These are phyloP conservation scores for Pythium volutum DNA, from an alignment of 352 stramenopile genomes.

Conservation along the genomic window DNA sequence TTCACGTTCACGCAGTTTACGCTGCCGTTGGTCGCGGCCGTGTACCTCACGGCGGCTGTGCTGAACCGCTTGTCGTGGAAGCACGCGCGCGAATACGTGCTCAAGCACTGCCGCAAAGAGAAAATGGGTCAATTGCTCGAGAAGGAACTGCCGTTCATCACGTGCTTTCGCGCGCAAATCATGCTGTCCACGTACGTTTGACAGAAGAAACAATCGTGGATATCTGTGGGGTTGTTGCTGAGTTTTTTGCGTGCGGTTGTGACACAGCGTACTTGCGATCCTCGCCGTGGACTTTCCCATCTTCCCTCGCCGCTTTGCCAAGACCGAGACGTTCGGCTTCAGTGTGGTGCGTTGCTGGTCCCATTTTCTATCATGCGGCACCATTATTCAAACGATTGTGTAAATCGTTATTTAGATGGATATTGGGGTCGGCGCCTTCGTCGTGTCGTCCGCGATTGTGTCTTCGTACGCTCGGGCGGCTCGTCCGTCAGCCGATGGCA, in stretches of 20 bases:
- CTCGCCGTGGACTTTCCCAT: conserved; percentile 97
- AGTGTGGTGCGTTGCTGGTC: conserved; percentile 69
- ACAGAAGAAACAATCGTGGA: too few relatives aligned
- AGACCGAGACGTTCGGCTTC: conserved; percentile 95
- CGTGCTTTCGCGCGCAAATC: conserved; percentile 76
- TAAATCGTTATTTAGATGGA: conserved; percentile 92
- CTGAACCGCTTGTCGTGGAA: conserved; percentile 63
- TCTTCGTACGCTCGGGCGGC: conserved; percentile 62
- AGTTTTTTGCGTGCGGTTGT: background rate
- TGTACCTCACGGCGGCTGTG: conserved; percentile 52
- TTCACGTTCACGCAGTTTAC: conserved; percentile 66
- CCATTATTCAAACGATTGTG: background rate
- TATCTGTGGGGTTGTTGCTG: background rate
- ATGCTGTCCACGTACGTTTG: conserved; percentile 73
- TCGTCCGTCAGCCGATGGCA: conserved; percentile 25
- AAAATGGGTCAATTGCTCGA: conserved; percentile 73
- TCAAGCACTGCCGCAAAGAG: conserved; percentile 79
- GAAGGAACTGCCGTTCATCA: conserved; percentile 77
- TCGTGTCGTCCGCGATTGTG: conserved; percentile 86
- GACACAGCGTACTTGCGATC: conserved; percentile 86
- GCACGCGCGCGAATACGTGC: conserved; percentile 67
- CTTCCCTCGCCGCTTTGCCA: conserved; percentile 94
- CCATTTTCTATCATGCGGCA: background rate
- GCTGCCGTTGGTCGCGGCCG: conserved; percentile 47
- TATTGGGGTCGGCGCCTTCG: conserved; percentile 94